Evolutionary conservation across 2,329 filamentous ascomycete species (phyloP).

Genomic region (Thermomyces lanuginosus): DNA sequence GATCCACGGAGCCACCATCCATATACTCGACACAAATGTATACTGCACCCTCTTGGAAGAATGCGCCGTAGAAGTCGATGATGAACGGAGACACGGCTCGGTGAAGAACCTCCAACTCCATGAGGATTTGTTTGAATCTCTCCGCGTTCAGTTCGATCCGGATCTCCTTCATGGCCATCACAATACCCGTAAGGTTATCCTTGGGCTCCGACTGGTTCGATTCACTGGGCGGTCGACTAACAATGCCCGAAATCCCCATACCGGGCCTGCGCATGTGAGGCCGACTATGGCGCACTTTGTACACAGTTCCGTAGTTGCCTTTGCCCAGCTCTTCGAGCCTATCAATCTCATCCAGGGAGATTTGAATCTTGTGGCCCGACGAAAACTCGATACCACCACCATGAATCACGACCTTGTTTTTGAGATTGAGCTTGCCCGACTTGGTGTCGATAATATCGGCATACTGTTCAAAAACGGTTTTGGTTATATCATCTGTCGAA

Average conservation of each 20-base stretch:
- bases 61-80: slow-evolving; percentile 96
- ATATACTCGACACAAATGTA: slow-evolving; percentile 99
- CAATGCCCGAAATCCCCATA: slow-evolving; percentile 44
- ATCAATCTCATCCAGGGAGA: slow-evolving; percentile 90
- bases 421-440: slow-evolving; percentile 80
- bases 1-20: slow-evolving; percentile 96
- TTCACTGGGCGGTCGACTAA: slow-evolving; percentile 22
- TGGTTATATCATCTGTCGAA: slow-evolving; percentile 12
- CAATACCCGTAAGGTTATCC: slow-evolving; percentile 40
- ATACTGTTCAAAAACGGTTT: slow-evolving; percentile 48
- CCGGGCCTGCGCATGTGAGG: slow-evolving; percentile 45
- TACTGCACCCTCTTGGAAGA: slow-evolving; percentile 96
- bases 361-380: slow-evolving; percentile 75
- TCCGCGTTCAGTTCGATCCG: slow-evolving; percentile 87
- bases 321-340: slow-evolving; percentile 87
- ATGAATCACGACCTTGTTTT: slow-evolving; percentile 79
- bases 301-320: slow-evolving; percentile 95
- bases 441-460: slow-evolving; percentile 79
- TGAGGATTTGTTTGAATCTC: slow-evolving; percentile 93
- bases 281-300: slow-evolving; percentile 80
- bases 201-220: slow-evolving; percentile 8
- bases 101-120: slow-evolving; percentile 91
- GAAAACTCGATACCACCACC: slow-evolving; percentile 83
- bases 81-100: slow-evolving; percentile 91
- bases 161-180: slow-evolving; percentile 99